Conservation (phyloP, 805 yeast species). For the Candida wancherniae region DNA sequence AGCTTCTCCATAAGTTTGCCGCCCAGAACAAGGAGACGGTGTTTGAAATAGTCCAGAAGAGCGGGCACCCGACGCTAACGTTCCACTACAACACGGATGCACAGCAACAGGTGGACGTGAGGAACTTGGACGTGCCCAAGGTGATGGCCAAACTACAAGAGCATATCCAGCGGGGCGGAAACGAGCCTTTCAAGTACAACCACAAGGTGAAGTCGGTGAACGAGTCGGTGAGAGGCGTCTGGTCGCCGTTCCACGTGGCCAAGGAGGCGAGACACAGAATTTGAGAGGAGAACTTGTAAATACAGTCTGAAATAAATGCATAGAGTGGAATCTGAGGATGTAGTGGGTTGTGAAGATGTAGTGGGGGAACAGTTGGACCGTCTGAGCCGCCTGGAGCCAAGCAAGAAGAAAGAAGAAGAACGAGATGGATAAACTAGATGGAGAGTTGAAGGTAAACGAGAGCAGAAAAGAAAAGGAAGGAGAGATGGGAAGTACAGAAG, state of each 20-base stretch:
- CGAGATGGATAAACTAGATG: not conserved
- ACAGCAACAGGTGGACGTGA: slow-evolving; percentile 57
- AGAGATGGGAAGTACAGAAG: not conserved
- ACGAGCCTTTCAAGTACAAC: slow-evolving; percentile 55
- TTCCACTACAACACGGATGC: slow-evolving; percentile 34
- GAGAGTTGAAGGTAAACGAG: not conserved
- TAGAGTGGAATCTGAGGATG: too few relatives aligned
- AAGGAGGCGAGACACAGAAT: slow-evolving; percentile 39
- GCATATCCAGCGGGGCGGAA: slow-evolving; percentile 68
- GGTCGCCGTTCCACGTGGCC: slow-evolving; percentile 89
- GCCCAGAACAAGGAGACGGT: slow-evolving; percentile 58
- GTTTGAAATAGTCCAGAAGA: slow-evolving; percentile 61
- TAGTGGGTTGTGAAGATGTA: too few relatives aligned
- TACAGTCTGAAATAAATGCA: too few relatives aligned
- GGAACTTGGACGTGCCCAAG: slow-evolving; percentile 60
- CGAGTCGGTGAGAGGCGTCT: slow-evolving; percentile 86
- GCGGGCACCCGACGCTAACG: slow-evolving; percentile 77
- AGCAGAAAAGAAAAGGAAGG: not conserved
- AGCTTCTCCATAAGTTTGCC: slow-evolving; percentile 60
- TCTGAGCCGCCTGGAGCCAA: too few relatives aligned
- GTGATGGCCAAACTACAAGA: slow-evolving; percentile 62
- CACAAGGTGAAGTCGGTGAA: slow-evolving; percentile 75
- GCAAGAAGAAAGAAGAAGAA: not conserved
- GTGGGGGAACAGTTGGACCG: too few relatives aligned
- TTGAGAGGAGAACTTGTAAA: slow-evolving; percentile 12